Percentiles rank a stretch among this genome's conserved stretches.
phyloP scores from a whole-genome alignment of 805 yeast genomes.

The Wickerhamomyces bisporus region DNA sequence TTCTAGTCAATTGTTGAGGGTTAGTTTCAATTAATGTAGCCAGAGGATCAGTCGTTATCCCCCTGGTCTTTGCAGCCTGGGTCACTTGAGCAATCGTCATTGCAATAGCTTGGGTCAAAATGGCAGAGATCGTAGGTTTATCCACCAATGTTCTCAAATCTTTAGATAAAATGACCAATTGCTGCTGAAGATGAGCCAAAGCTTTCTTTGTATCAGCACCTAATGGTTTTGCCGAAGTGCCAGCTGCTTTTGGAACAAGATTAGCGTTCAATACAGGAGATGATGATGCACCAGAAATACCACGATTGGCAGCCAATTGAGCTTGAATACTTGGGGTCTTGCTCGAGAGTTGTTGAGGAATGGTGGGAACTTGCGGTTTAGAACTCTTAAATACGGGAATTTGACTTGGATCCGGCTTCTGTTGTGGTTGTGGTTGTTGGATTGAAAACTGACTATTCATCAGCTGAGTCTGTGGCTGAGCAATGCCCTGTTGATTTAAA shows the following conservation, averaged over 20 bases:
- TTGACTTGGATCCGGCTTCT: slow-evolving; percentile 2
- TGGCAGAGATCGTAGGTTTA: slow-evolving; percentile 76
- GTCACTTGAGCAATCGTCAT: slow-evolving; percentile 89
- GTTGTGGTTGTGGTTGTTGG: slow-evolving; percentile 1
- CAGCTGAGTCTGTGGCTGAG: slow-evolving; percentile 3
- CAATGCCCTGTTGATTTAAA: background rate
- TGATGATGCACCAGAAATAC: slow-evolving; percentile 9
- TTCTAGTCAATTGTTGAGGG: slow-evolving; percentile 74
- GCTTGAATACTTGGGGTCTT: slow-evolving; percentile 24
- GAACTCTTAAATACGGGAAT: slow-evolving; percentile 6
- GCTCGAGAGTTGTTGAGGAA: background rate
- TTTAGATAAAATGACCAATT: slow-evolving; percentile 72
- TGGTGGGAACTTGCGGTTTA: background rate
- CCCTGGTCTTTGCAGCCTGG: slow-evolving; percentile 81
- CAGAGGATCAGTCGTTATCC: slow-evolving; percentile 73
- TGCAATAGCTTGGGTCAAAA: slow-evolving; percentile 86
- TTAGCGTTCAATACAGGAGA: slow-evolving; percentile 22
- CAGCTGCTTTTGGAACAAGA: slow-evolving; percentile 26
- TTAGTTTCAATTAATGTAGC: slow-evolving; percentile 75
- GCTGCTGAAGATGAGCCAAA: slow-evolving; percentile 79
- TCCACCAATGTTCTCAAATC: slow-evolving; percentile 65
- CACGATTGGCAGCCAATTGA: slow-evolving; percentile 30
- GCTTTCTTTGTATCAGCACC: slow-evolving; percentile 50
- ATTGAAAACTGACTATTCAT: background rate
- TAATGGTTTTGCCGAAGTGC: slow-evolving; percentile 22